Conservation (phyloP, 192 early-diverging fungal species). For the Coemansia asiatica region DNA sequence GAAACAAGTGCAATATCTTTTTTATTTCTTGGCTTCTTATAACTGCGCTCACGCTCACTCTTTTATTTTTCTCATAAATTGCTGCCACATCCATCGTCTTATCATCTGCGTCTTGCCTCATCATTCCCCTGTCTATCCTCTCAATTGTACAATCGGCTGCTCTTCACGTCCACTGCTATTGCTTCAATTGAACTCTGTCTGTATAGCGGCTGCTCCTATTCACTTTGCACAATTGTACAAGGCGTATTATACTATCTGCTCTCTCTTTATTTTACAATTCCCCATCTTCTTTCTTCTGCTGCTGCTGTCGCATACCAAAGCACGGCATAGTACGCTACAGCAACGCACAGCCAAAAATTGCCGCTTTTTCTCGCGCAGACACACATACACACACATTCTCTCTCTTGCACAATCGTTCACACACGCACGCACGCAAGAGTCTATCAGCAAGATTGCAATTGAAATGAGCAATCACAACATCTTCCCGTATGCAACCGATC, state of each 20-base stretch:
- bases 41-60: background rate
- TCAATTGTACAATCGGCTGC: conserved; percentile 40
- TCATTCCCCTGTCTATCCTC: conserved; percentile 6
- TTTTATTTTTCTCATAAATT: conserved; percentile 5
- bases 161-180: conserved; percentile 2
- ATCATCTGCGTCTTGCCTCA: background rate
- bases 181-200: conserved; percentile 3
- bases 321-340: background rate
- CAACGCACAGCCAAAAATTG: background rate
- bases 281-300: background rate
- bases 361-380: conserved; percentile 6
- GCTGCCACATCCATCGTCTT: background rate
- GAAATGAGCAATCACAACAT: conserved; percentile 20
- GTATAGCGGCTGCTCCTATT: conserved; percentile 6
- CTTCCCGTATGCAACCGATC: conserved; percentile 40
- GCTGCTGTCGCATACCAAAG: background rate
- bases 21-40: no score
- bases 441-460: background rate
- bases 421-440: conserved; percentile 5
- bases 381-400: conserved; percentile 9
- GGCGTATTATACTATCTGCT: conserved; percentile 8
- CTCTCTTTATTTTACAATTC: conserved; percentile 5
- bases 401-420: conserved; percentile 4
- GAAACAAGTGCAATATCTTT: no score
- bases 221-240: conserved; percentile 22